Evolutionary conservation across 441 rosid species (phyloP).

Genomic region (Arabidopsis hybrid): DNA sequence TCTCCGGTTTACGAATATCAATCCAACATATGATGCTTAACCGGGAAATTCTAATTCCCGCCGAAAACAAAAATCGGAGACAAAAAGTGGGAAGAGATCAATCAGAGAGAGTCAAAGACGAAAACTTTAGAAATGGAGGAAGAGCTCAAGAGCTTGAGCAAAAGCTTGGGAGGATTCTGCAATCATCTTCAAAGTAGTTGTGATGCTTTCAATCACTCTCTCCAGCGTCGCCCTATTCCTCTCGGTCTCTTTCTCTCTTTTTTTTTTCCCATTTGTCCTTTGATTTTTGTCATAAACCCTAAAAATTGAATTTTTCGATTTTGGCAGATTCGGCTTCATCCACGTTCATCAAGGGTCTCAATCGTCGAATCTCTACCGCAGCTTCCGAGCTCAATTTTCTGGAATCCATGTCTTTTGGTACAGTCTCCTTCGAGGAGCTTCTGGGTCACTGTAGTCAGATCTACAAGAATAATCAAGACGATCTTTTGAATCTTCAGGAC

Average conservation of each 20-base stretch:
- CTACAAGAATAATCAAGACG: slow-evolving; percentile 52
- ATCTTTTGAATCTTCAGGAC: slow-evolving; percentile 51
- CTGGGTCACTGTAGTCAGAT: slow-evolving; percentile 78
- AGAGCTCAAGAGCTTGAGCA: slow-evolving; percentile 51
- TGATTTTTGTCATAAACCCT: slow-evolving; percentile 29
- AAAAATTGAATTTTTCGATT: neutral
- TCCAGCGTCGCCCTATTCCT: slow-evolving; percentile 84
- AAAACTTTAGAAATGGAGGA: slow-evolving; percentile 58
- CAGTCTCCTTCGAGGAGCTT: slow-evolving; percentile 69
- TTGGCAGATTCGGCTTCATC: slow-evolving; percentile 78
- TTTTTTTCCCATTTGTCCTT: neutral
- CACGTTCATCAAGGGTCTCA: slow-evolving; percentile 72
- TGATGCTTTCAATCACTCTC: slow-evolving; percentile 70
- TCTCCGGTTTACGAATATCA: neutral
- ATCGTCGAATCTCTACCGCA: slow-evolving; percentile 60
- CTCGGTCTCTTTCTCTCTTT: slow-evolving; percentile 52
- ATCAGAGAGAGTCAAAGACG: neutral
- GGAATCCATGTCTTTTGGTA: slow-evolving; percentile 65
- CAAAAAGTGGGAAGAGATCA: neutral
- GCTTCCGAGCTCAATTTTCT: slow-evolving; percentile 56
- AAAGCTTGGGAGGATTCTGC: slow-evolving; percentile 64
- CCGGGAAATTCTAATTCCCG: slow-evolving; percentile 14
- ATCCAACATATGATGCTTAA: neutral
- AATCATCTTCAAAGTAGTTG: slow-evolving; percentile 69
- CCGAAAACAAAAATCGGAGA: slow-evolving; percentile 2